Base-by-base conservation (phyloP, 495 filamentous ascomycete genomes). In the Talaromyces trachyspermus region DNA sequence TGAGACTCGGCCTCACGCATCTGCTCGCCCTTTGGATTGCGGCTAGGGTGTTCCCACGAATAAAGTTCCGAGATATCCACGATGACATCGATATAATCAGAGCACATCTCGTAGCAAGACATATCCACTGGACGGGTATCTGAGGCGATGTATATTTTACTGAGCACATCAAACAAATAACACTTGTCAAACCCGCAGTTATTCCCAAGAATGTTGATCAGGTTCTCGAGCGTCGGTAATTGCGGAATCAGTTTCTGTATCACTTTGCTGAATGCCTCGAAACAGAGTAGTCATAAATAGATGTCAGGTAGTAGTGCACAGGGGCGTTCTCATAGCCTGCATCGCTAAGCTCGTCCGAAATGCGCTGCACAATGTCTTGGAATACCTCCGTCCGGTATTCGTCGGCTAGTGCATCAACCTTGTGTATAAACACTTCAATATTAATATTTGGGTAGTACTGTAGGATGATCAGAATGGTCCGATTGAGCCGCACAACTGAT, bases 271-370 rank as follows among this genome's bases (percentile, higher is more conserved):
- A 97, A 96, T 9, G 91, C 94, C 62, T 98, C 94, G 61, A 97
- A 98, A 98, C 95, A 49, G 81, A 89, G 64, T 97, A 91, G 59
- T 98, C 89, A 72, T 95, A 98, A 62, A 98, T 97, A 49, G 85
- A 90, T 2, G 92, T 98, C 26, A 92, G 77, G 60, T 96, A 90
- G 70, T 91, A 98, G 53, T 82, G 86, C 30, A 98, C 84, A 1
- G 87, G 87, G 5, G 88, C 84, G 56, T 95, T 95, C 54, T 95
- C 90, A 52, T 95, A 83, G 0, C 91, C 90, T 46, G 81, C 76
- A 63, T 97, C 92, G 18, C 81, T 88, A 23, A 97, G 84, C 62
- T 97, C 94, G 64, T 98, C 92, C 46, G 94, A 89, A 49, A 95
- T 95, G n/a, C 88, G 82, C 62, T 97, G 92, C 29, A 87, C 86